phyloP scores from a whole-genome alignment of 805 yeast species.

The Zygosaccharomyces bailii region DNA sequence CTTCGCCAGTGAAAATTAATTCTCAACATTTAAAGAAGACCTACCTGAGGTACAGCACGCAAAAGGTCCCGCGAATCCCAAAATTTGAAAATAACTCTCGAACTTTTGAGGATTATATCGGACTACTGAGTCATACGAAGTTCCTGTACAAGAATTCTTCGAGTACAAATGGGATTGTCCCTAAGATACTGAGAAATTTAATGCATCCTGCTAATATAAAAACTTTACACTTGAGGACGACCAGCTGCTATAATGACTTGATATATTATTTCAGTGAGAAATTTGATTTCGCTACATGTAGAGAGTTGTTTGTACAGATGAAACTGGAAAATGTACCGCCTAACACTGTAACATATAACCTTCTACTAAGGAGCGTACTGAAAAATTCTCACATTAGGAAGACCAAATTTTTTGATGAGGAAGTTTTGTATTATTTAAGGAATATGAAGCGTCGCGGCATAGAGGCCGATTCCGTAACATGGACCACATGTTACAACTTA shows the following conservation, averaged over 20 bases:
- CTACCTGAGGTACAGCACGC: slow-evolving; percentile 23
- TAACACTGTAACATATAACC: slow-evolving; percentile 40
- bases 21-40: slow-evolving; percentile 16
- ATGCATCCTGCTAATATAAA: slow-evolving; percentile 39
- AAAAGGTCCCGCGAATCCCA: slow-evolving; percentile 39
- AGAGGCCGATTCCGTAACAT: slow-evolving; percentile 38
- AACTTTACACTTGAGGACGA: slow-evolving; percentile 33
- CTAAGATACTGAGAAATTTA: slow-evolving; percentile 39
- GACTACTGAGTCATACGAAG: slow-evolving; percentile 38
- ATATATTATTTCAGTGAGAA: slow-evolving; percentile 40
- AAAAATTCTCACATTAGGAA: slow-evolving; percentile 31
- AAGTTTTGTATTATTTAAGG: slow-evolving; percentile 31
- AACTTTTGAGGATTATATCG: slow-evolving; percentile 35
- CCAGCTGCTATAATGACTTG: slow-evolving; percentile 37
- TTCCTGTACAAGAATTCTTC: slow-evolving; percentile 39
- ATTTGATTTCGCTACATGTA: slow-evolving; percentile 41
- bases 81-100: slow-evolving; percentile 28
- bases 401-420: slow-evolving; percentile 26
- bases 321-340: slow-evolving; percentile 34
- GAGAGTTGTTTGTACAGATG: slow-evolving; percentile 43
- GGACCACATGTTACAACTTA: slow-evolving; percentile 37
- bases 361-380: slow-evolving; percentile 35
- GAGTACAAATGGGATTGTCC: slow-evolving; percentile 37
- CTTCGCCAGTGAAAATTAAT: slow-evolving; percentile 16
- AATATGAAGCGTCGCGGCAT: slow-evolving; percentile 33